These are phyloP conservation scores for Chloromonas sp. DNA, from an alignment of 163 green algal genomes.

Conservation along the genomic window DNA sequence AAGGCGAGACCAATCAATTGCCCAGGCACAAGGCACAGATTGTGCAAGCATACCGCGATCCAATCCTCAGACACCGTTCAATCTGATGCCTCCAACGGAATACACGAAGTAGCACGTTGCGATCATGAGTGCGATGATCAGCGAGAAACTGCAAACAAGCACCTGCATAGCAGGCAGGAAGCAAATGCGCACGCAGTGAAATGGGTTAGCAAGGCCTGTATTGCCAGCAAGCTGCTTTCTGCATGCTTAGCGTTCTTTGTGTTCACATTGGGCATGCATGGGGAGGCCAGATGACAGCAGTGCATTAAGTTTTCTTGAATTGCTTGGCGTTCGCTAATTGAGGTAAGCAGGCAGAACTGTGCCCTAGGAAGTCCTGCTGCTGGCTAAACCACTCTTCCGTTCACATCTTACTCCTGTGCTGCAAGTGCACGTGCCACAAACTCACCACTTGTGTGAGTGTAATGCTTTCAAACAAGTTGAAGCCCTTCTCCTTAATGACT, in stretches of 20 bases:
- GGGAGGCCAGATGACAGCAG: neutral
- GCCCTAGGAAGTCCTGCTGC: no score
- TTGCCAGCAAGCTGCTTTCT: neutral
- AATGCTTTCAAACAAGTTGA: constrained; percentile 62
- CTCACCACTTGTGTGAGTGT: constrained; percentile 70
- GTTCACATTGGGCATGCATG: no score
- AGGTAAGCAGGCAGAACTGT: no score
- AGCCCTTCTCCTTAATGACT: constrained; percentile 34
- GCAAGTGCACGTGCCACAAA: neutral
- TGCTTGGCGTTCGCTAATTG: neutral
- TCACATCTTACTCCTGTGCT: neutral
- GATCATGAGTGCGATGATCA: constrained; percentile 6
- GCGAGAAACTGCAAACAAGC: constrained; percentile 1
- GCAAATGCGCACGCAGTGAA: neutral
- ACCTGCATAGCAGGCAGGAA: neutral
- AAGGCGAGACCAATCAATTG: no score
- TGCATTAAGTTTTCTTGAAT: neutral
- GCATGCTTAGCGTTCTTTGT: no score
- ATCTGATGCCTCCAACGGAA: neutral
- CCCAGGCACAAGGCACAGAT: no score
- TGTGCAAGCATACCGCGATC: no score
- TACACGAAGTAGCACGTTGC: constrained; percentile 1
- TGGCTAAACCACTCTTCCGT: no score
- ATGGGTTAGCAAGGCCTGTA: neutral
- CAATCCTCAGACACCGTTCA: neutral